Percentiles rank a stretch among this genome's conserved stretches.
Evolutionary conservation across 192 early-diverging fungal genomes (phyloP).

Genomic region (Coemansia sp.): DNA sequence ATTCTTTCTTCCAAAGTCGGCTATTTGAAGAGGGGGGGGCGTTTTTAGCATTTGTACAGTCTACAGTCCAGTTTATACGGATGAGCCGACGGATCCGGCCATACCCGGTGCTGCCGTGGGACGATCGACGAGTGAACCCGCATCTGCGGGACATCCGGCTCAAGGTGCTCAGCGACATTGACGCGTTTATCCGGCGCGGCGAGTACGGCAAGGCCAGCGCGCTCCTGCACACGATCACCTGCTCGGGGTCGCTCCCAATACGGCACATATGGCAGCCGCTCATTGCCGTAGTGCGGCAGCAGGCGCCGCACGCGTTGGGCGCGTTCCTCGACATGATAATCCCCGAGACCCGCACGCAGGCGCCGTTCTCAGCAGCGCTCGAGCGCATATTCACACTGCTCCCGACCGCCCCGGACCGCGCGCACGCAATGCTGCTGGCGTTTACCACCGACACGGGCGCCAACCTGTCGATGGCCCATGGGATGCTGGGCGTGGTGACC

Average conservation of each 20-base stretch:
- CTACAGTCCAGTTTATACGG: too few relatives aligned
- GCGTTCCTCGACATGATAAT: slow-evolving; percentile 13
- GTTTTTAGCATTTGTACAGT: too few relatives aligned
- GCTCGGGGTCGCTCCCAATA: slow-evolving; percentile 12
- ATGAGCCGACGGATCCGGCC: not conserved
- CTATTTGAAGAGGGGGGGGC: too few relatives aligned
- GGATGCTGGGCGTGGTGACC: slow-evolving; percentile 28
- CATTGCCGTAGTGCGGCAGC: slow-evolving; percentile 16
- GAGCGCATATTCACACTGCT: slow-evolving; percentile 24
- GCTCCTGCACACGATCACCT: slow-evolving; percentile 16
- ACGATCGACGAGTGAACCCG: not conserved
- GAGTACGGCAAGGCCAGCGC: slow-evolving; percentile 43
- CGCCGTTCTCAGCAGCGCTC: slow-evolving; percentile 14
- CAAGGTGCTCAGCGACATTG: slow-evolving; percentile 11
- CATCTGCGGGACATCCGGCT: slow-evolving; percentile 2
- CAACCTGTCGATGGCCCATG: slow-evolving; percentile 25
- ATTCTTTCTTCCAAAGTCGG: too few relatives aligned
- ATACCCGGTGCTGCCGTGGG: not conserved
- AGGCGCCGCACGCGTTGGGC: slow-evolving; percentile 4
- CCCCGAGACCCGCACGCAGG: not conserved
- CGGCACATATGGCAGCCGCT: slow-evolving; percentile 27
- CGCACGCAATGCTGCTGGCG: slow-evolving; percentile 7
- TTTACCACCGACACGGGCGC: slow-evolving; percentile 24
- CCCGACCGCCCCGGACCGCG: slow-evolving; percentile 1
- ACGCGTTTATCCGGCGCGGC: slow-evolving; percentile 18